phyloP scores from a whole-genome alignment of 2,329 filamentous ascomycete species.

The Hawksworthiomyces lignivorus region DNA sequence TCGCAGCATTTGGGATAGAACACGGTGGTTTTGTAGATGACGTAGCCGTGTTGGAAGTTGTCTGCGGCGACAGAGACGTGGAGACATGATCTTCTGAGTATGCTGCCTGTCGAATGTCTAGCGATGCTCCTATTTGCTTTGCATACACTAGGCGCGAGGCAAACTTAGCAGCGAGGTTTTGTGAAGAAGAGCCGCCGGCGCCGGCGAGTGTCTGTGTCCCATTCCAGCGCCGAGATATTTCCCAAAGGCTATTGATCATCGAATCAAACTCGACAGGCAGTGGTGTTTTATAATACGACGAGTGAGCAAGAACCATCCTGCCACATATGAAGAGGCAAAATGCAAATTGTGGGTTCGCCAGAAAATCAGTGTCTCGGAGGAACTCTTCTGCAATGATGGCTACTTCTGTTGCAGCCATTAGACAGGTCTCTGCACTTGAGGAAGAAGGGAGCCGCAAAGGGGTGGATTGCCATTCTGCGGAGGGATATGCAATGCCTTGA shows the following conservation, averaged over 20 bases:
- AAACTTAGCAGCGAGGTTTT: constrained; percentile 29
- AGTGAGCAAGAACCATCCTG: constrained; percentile 26
- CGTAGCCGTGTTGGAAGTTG: no score
- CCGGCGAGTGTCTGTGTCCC: constrained; percentile 17
- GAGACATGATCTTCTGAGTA: constrained; percentile 27
- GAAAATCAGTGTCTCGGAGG: constrained; percentile 23
- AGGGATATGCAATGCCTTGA: constrained; percentile 31
- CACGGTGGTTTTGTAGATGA: no score
- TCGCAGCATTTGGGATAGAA: no score
- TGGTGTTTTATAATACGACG: constrained; percentile 22
- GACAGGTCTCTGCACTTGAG: constrained; percentile 33
- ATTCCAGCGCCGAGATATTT: constrained; percentile 31
- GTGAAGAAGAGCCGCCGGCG: no score
- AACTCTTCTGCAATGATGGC: constrained; percentile 30
- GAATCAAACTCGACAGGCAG: constrained; percentile 25
- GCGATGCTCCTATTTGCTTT: constrained; percentile 19
- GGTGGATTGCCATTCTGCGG: constrained; percentile 20
- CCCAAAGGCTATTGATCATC: constrained; percentile 24
- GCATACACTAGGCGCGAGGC: constrained; percentile 24
- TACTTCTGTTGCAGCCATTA: constrained; percentile 29
- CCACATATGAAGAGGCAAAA: constrained; percentile 32
- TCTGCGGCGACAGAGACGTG: no score
- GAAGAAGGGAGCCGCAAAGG: constrained; percentile 27
- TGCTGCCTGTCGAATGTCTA: constrained; percentile 27
- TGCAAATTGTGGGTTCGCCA: constrained; percentile 27